Evolutionary conservation across 495 filamentous ascomycete species (phyloP), one percentile per base, ranked within the genome.

Genomic region (Xylaria longipes): DNA sequence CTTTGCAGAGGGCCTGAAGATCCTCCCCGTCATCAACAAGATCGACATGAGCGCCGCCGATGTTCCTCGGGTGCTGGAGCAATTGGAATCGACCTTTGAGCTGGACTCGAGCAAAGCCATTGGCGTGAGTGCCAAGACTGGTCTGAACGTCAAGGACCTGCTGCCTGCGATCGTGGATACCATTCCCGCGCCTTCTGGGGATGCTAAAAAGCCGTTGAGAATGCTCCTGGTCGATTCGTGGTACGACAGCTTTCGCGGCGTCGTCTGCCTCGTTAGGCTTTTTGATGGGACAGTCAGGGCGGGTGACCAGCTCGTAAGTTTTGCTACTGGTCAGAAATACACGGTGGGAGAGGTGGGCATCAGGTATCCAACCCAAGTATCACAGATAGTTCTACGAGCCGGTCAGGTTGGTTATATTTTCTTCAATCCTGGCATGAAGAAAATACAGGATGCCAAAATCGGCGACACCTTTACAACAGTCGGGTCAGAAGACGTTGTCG

Each of bases 401-500:
- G 96, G 96, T 0, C 96, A 99, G 79, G 93, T 99, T 41, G 96
- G 96, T 37, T 99, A 99, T 73, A 89, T 98, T 50, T 92, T 91
- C 80, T 98, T 99, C 85, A 98, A 97, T 77, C 96, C 97, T 0
- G 96, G 95, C 11, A 99, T 99, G 96, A 98, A 97, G 82, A 87
- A 89, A 68, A 97, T 93, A 70, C 91, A 96, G 75, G 96, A 99
- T 75, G 94, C 96, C 62, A 97, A 97, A 82, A 91, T 98, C 61
- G 96, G 96, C 27, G 97, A 98, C 73, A 98, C 96, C 1, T 97
- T 92, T 76, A 97, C 96, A 2, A 91, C 86, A n/a, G 88, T 94
- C 9, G 95, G 95, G 0, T 89, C 81, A 17, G 93, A 97, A 79
- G 89, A 89, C 71, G 73, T 84, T 1, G 94, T 99, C 1, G 87